Base-by-base conservation (phyloP, 495 filamentous ascomycete genomes). In the Sabuloglossum arenarium region DNA sequence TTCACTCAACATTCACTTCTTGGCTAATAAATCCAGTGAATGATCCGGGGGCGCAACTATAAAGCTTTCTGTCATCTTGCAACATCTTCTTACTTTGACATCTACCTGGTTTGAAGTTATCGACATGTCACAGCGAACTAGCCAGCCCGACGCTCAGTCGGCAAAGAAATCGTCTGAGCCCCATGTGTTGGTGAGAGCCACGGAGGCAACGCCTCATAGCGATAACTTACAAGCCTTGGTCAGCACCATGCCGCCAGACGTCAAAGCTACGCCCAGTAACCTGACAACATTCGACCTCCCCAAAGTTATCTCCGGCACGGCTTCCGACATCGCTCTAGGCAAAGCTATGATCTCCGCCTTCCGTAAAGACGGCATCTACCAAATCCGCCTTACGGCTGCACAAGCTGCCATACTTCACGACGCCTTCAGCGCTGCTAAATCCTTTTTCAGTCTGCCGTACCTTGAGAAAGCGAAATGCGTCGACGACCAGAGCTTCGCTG, bases 401-500 rank as follows among this genome's bases (percentile, higher is more conserved):
- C 64, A 70, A 34, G 49, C 53, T 23, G 34, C 50, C 11, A 54
- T 67, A 14, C 63, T 64, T 50, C 25, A 57, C 2, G 59, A 63
- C 19, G 67, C 67, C 47, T 60, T 62, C 27, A 55, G 60, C 14
- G 64, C 66, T 19, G 66, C 61, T 55, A 62, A 62, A 39, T 52
- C 60, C 34, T 73, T 71, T 65, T 73, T 73, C 60, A 27, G 34
- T 23, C 58, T 57, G 21, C 62, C 69, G 0, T 61, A 55, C 51
- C 46, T 47, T 9, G 60, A 62, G 31, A 73, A 73, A 60, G 63
- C 65, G 1, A 64, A 62, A 21, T 69, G 64, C 53, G 69, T 73
- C 23, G 70, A 73, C 61, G 61, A 62, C 50, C 64, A 66, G 59
- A 72, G 70, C 59, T 73, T 69, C 53, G 58, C 70, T 1, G 70